phyloP scores from a whole-genome alignment of 164 flowering plant species.

The Tetracentron sinense region DNA sequence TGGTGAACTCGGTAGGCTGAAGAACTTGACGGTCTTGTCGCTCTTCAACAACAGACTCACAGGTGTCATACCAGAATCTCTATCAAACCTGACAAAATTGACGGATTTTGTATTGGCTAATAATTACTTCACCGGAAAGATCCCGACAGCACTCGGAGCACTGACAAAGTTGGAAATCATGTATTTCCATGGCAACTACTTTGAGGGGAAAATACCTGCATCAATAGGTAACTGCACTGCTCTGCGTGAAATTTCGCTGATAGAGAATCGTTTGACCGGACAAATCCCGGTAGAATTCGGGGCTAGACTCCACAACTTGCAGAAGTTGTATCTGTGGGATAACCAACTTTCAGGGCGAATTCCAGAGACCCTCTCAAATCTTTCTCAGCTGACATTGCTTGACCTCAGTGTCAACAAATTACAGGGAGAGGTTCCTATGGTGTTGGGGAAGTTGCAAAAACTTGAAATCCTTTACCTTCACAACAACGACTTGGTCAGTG shows the following conservation, averaged over 20 bases:
- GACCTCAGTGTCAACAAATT: constrained; percentile 8
- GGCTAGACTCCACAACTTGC: constrained; percentile 13
- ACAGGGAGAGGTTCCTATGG: background rate
- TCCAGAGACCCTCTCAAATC: constrained; percentile 5
- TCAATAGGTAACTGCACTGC: constrained; percentile 14
- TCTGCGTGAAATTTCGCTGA: constrained; percentile 4
- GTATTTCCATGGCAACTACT: constrained; percentile 8
- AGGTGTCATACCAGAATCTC: constrained; percentile 5
- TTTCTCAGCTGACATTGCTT: constrained; percentile 13
- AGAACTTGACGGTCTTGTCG: constrained; percentile 10
- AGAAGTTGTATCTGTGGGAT: constrained; percentile 3
- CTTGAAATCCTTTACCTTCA: constrained; percentile 9
- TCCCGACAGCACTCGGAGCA: constrained; percentile 11
- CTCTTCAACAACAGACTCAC: constrained; percentile 8
- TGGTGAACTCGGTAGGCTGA: constrained; percentile 10
- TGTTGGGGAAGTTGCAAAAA: background rate
- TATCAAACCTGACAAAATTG: constrained; percentile 13
- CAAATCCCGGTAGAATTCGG: constrained; percentile 18
- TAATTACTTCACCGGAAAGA: constrained; percentile 14
- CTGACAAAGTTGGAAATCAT: constrained; percentile 14
- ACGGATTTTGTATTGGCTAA: background rate
- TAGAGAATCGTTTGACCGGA: constrained; percentile 6
- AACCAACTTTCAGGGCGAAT: constrained; percentile 11
- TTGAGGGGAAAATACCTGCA: constrained; percentile 14
- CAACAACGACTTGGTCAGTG: no score